phyloP scores from a whole-genome alignment of 305 asterid species.

The Plantago rigida region DNA sequence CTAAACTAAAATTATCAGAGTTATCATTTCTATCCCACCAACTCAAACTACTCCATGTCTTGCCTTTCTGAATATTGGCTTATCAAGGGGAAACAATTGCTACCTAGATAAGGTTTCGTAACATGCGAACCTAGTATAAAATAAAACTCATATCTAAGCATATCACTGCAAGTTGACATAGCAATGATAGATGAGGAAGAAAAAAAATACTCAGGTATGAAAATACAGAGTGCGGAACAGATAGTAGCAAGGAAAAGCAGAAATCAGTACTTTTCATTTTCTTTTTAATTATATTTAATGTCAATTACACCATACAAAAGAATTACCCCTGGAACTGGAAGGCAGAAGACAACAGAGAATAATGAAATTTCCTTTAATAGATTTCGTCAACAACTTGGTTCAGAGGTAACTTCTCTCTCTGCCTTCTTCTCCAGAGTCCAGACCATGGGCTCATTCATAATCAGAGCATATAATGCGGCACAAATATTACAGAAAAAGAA shows the following conservation, averaged over 20 bases:
- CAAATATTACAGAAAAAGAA: background rate
- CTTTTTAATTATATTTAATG: background rate
- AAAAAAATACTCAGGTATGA: background rate
- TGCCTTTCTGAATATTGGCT: too few species aligned
- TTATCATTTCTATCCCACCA: too few species aligned
- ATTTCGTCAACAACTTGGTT: background rate
- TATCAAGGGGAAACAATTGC: too few species aligned
- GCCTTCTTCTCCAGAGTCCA: background rate
- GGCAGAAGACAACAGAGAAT: conserved; percentile 1
- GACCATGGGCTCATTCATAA: background rate
- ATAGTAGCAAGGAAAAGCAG: background rate
- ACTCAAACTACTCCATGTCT: too few species aligned
- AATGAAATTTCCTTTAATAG: background rate
- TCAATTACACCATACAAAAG: conserved; percentile 10
- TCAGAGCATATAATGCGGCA: conserved; percentile 5
- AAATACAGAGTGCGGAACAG: background rate
- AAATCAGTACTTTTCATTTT: background rate
- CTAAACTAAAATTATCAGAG: too few species aligned
- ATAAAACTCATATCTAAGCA: too few species aligned
- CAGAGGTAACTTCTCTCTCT: background rate
- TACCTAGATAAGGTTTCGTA: too few species aligned
- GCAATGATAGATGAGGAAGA: too few species aligned
- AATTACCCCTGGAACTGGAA: conserved; percentile 2
- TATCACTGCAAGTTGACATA: too few species aligned
- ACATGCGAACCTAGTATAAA: too few species aligned